These are phyloP conservation scores for Apiospora saccharicola DNA, from an alignment of 2,329 filamentous ascomycete species.

Conservation along the genomic window DNA sequence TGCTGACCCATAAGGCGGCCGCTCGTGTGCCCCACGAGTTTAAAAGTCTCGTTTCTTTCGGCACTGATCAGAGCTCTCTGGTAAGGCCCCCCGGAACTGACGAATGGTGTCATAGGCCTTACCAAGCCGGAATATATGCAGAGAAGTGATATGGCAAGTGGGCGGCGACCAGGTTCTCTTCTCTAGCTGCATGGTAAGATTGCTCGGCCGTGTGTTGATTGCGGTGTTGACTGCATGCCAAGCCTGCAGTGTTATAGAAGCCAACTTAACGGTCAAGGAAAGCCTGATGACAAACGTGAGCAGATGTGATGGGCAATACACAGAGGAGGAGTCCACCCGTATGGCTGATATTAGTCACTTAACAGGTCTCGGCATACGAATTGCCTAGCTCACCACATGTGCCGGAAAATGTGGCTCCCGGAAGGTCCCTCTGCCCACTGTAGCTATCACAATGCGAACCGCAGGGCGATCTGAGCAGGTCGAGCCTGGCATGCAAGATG, in stretches of 20 bases:
- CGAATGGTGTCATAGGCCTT: background rate
- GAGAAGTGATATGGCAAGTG: background rate
- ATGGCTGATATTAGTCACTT: constrained; percentile 1
- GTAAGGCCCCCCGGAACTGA: background rate
- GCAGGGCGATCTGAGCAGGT: background rate
- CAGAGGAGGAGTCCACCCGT: background rate
- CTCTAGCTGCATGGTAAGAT: constrained; percentile 4
- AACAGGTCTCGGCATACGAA: background rate
- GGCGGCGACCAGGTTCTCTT: constrained; percentile 7
- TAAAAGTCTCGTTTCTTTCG: constrained; percentile 8
- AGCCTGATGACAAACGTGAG: background rate
- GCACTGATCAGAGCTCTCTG: background rate
- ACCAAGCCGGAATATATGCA: background rate
- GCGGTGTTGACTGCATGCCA: constrained; percentile 8
- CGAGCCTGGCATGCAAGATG: background rate
- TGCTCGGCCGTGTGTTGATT: constrained; percentile 12
- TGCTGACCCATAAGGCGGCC: constrained; percentile 2
- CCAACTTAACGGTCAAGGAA: background rate
- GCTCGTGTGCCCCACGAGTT: constrained; percentile 1
- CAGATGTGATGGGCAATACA: background rate
- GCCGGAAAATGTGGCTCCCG: constrained; percentile 1
- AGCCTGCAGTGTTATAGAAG: constrained; percentile 2
- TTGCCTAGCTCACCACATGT: background rate
- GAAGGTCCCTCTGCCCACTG: background rate
- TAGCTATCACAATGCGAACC: constrained; percentile 2